phyloP scores from a whole-genome alignment of 371 early-diverging fungal species.

The Syncephalastrum monosporum region DNA sequence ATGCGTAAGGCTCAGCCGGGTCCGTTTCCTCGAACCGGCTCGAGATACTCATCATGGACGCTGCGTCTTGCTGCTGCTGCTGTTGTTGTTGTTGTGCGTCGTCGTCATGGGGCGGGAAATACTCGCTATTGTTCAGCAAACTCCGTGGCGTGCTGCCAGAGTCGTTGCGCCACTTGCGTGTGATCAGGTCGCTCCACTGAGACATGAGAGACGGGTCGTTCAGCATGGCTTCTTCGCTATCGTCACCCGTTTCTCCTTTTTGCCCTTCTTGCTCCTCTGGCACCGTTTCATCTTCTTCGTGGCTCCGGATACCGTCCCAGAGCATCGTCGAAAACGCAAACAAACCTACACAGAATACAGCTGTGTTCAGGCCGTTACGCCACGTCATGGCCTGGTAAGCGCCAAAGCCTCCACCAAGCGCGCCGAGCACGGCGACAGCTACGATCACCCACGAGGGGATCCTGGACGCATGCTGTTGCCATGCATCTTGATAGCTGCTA shows the following conservation, averaged over 20 bases:
- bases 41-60: neutral
- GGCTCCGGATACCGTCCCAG: neutral
- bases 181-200: conserved; percentile 35
- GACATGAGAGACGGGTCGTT: conserved; percentile 31
- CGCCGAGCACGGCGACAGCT: too few species aligned
- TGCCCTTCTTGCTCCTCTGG: conserved; percentile 8
- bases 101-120: neutral
- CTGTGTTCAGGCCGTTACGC: neutral
- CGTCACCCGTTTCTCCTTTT: conserved; percentile 4
- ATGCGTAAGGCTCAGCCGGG: neutral
- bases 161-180: conserved; percentile 34
- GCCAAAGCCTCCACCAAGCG: neutral
- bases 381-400: conserved; percentile 6
- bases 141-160: neutral
- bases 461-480: neutral
- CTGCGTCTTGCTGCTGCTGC: neutral
- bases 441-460: too few species aligned
- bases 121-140: conserved; percentile 1
- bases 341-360: conserved; percentile 7
- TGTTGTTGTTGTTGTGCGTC: too few species aligned
- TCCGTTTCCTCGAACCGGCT: conserved; percentile 3
- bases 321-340: neutral
- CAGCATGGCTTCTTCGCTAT: conserved; percentile 30
- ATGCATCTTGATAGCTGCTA: too few species aligned
- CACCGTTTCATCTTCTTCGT: neutral